A percentile compares a stretch with the other conserved stretches of the same genome.
These are phyloP conservation scores for Simplicillium sp. DNA, from an alignment of 2,329 filamentous ascomycete genomes.

Conservation along the genomic window DNA sequence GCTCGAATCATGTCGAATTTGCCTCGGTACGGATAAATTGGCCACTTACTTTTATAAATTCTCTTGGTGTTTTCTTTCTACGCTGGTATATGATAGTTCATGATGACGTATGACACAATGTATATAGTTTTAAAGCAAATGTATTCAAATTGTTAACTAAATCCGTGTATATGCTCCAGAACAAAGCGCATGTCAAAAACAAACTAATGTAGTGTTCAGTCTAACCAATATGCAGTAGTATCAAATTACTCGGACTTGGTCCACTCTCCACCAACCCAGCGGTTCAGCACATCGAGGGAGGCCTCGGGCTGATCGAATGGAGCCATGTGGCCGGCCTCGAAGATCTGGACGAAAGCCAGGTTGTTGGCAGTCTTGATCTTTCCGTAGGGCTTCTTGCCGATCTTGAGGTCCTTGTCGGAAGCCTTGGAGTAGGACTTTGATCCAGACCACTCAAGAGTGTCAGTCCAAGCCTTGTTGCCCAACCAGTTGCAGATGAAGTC, in stretches of 20 bases:
- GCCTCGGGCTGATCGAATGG: conserved; percentile 90
- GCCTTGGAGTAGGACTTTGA: conserved; percentile 71
- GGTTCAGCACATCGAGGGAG: conserved; percentile 86
- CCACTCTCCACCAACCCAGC: conserved; percentile 88
- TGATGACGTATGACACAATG: no score
- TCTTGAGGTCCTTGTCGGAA: conserved; percentile 53
- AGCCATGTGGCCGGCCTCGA: conserved; percentile 91
- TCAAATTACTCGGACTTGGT: not conserved
- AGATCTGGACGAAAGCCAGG: conserved; percentile 89
- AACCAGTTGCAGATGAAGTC: conserved; percentile 98
- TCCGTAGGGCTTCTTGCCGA: conserved; percentile 42
- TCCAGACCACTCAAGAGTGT: conserved; percentile 87
- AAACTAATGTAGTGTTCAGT: no score
- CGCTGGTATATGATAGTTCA: no score
- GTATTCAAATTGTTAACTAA: no score
- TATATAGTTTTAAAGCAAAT: no score
- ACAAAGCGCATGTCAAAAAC: no score
- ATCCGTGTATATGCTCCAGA: no score
- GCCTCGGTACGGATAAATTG: no score
- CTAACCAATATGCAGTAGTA: no score
- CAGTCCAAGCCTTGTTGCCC: conserved; percentile 91
- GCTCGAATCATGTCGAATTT: no score
- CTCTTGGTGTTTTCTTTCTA: no score
- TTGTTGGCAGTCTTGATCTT: conserved; percentile 83
- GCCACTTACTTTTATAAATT: no score